Evolutionary conservation across 2,329 filamentous ascomycete genomes (phyloP), one percentile per base, ranked within the genome.

Genomic region (Scytalidium sp.): DNA sequence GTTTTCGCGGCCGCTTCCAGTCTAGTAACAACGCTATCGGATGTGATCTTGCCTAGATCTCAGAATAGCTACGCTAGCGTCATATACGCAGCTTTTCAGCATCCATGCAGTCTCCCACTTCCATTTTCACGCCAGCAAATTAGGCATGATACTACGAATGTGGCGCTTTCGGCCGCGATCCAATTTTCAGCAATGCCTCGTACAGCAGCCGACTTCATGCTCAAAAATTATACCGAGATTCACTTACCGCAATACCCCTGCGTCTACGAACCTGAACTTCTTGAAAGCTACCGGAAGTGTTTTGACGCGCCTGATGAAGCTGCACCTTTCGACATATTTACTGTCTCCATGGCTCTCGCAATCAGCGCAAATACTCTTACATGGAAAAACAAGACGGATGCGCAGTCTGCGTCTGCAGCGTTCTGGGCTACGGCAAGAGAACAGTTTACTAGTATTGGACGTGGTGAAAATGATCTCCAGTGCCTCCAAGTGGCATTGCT

Each of bases 231-330:
- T 22, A 47, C 45, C 3, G 27, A 25, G 19, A 47, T 47, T n/a
- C 45, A 47, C 25, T 36, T 47, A 2, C 45, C 45, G 8, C 45
- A 47, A 20, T 47, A 47, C 27, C 45, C 45, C n/a, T 41, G 32
- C 29, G 41, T 47, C 21, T 22, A 19, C 4, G 45, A 47, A 47
- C 39, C 45, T 4, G 40, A 40, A 21, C 39, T 47, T 17, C 45
- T 25, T 41, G 15, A 29, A 20, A 41, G 40, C 8, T 23, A 41
- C 32, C 41, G 21, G 17, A 21, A 29, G 19, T 19, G 40, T 19
- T 41, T 47, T 15, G 45, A 47, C 17, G 29, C 27, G 17, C 21
- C 40, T 19, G 17, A 9, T 11, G 45, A 40, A 19, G 45, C 40
- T 42, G 41, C 45, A 15, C 32, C 40, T 17, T 47, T 47, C 25